These are phyloP conservation scores for Graphiopsis chlorocephala DNA, from an alignment of 2,329 filamentous ascomycete species.

Conservation along the genomic window DNA sequence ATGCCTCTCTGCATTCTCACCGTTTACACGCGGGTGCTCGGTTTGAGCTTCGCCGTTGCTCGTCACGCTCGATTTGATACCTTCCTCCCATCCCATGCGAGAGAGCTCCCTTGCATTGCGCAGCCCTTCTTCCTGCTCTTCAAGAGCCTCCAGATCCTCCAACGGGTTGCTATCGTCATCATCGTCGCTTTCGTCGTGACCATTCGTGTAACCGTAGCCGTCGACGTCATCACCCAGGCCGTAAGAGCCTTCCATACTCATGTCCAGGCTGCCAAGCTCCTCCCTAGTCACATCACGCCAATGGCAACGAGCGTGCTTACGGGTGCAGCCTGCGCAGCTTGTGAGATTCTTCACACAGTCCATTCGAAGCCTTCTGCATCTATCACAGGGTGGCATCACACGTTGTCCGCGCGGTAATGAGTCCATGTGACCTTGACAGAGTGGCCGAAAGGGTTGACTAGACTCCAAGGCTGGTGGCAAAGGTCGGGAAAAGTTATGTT, in stretches of 20 bases:
- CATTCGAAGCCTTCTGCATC: slow-evolving; percentile 75
- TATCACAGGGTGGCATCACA: slow-evolving; percentile 79
- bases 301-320: slow-evolving; percentile 83
- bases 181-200: slow-evolving; percentile 25
- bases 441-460: slow-evolving; percentile 35
- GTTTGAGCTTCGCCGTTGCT: neutral
- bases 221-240: slow-evolving; percentile 8
- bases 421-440: slow-evolving; percentile 63
- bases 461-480: slow-evolving; percentile 36
- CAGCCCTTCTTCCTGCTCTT: slow-evolving; percentile 33
- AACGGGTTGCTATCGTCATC: slow-evolving; percentile 36
- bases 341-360: slow-evolving; percentile 83
- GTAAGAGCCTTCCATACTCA: slow-evolving; percentile 9
- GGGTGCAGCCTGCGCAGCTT: slow-evolving; percentile 82
- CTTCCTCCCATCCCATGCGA: slow-evolving; percentile 30
- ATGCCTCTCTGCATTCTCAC: neutral
- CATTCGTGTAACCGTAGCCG: slow-evolving; percentile 26
- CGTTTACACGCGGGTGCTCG: neutral
- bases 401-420: slow-evolving; percentile 69
- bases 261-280: slow-evolving; percentile 47
- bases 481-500: slow-evolving; percentile 39
- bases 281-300: slow-evolving; percentile 79
- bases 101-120: slow-evolving; percentile 31
- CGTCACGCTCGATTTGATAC: neutral
- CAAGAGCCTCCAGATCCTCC: slow-evolving; percentile 35